Conservation (phyloP, 768 basidiomycete genomes). For the Russula sp. region DNA sequence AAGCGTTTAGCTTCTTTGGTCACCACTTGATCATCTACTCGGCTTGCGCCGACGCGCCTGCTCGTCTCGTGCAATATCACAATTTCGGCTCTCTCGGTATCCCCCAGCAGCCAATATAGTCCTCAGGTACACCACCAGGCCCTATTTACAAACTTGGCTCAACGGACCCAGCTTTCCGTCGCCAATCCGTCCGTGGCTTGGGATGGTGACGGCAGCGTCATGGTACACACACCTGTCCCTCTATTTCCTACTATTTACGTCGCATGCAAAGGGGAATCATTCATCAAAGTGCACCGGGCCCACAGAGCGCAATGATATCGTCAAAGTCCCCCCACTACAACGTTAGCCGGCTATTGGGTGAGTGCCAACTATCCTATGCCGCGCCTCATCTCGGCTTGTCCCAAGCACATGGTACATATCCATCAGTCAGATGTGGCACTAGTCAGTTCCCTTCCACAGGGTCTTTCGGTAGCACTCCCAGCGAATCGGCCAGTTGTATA, state of each 20-base stretch:
- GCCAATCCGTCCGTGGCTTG: not conserved
- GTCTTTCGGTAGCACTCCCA: not conserved
- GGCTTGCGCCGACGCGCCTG: constrained; percentile 8
- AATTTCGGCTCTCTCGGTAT: constrained; percentile 11
- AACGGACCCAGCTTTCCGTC: constrained; percentile 5
- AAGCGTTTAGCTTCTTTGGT: constrained; percentile 16
- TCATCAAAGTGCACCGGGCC: not conserved
- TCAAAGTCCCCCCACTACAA: not conserved
- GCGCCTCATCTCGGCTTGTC: constrained; percentile 2
- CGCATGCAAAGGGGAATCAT: not conserved
- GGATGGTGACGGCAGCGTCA: constrained; percentile 7
- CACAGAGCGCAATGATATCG: constrained; percentile 6
- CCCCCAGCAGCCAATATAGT: not conserved
- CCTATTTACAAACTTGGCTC: not conserved
- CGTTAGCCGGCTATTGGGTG: not conserved
- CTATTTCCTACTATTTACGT: not conserved
- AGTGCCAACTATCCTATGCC: constrained; percentile 10
- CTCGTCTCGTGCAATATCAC: constrained; percentile 6
- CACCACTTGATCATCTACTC: not conserved
- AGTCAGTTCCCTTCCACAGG: not conserved
- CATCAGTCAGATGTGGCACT: constrained; percentile 8
- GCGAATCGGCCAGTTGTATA: not conserved
- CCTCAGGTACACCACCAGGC: constrained; percentile 12
- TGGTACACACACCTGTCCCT: not conserved
- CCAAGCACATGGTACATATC: not conserved